Evolutionary conservation across 2,329 filamentous ascomycete species (phyloP).

Genomic region (Pseudohalonectria lignicola): DNA sequence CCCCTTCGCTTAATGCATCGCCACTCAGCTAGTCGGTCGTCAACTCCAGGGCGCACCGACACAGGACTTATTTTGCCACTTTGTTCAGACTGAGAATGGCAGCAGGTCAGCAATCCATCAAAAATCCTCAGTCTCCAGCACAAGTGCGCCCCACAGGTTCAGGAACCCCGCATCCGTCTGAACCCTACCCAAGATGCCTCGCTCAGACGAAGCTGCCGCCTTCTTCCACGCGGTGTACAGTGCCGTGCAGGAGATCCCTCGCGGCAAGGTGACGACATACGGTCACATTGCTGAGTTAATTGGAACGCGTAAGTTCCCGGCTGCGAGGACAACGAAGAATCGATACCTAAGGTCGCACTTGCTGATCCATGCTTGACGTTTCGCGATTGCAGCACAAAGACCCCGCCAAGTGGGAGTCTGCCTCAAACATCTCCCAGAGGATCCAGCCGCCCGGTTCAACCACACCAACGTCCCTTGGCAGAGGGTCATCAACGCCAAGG

Average conservation of each 20-base stretch:
- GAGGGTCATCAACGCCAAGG: conserved; percentile 79
- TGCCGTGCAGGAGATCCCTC: conserved; percentile 76
- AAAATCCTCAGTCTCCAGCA: too few relatives aligned
- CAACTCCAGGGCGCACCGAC: too few relatives aligned
- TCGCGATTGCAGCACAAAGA: conserved; percentile 48
- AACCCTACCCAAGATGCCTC: conserved; percentile 57
- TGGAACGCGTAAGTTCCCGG: conserved; percentile 58
- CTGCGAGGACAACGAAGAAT: too few relatives aligned
- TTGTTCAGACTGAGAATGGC: too few relatives aligned
- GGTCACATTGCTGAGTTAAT: conserved; percentile 66
- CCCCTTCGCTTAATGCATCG: too few relatives aligned
- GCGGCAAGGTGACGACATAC: conserved; percentile 78
- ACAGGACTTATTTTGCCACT: too few relatives aligned
- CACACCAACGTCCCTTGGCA: conserved; percentile 84
- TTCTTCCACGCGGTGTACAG: conserved; percentile 72
- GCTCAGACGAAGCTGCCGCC: conserved; percentile 61
- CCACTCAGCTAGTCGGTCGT: too few relatives aligned
- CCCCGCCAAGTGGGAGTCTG: conserved; percentile 82
- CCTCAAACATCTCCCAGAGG: conserved; percentile 69
- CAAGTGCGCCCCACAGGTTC: too few relatives aligned
- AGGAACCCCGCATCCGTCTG: too few relatives aligned
- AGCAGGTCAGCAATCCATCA: too few relatives aligned
- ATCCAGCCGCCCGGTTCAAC: conserved; percentile 49
- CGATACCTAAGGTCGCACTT: too few relatives aligned
- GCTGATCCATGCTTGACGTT: not conserved